Base-by-base conservation (phyloP, 495 filamentous ascomycete genomes). In the Aspergillus baeticus region DNA sequence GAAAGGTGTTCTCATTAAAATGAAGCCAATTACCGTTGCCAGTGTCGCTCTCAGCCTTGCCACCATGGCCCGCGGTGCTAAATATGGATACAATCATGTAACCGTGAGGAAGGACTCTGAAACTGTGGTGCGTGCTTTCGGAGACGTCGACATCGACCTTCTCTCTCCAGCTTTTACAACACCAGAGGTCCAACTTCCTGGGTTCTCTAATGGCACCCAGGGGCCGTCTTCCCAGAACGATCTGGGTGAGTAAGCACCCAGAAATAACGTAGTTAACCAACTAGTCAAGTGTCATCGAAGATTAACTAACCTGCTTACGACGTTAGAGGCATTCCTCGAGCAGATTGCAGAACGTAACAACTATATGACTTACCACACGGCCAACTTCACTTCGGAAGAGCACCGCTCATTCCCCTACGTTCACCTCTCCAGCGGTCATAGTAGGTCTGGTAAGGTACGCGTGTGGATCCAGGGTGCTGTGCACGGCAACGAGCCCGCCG, bases 361-460 rank as follows among this genome's bases (percentile, higher is more conserved):
- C 38, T 52, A 52, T 35, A 52, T 52, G 34, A 52, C 34, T 5
- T 41, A 39, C n/a, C 35, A 15, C 21, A 52, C 21, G 35, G 49
- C 49, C 49, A 52, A 52, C 49, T 52, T 52, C 49, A 52, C 49
- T 17, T 52, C 49, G 26, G 49, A 52, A 52, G 49, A 52, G 49
- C 34, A 36, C 36, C 49, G 49, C 36, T 52, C 49, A 10, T 52
- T 52, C 31, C 49, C 49, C 18, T 52, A 52, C 18, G 49, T 52
- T 10, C 49, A 52, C 49, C 49, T 52, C 35, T 52, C 49, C 34
- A 29, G 2, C 7, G 21, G 35, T 7, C 26, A 49, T 5, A 18
- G 49, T 20, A 29, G 38, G 8, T 52, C 35, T 17, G 23, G 35
- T 15, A 52, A 52, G 15, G 49, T 52, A 35, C 49, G 49, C 11